Percentiles rank a stretch among this genome's conserved stretches.
phyloP scores from a whole-genome alignment of 305 asterid species.

The Fraxinus greggii region DNA sequence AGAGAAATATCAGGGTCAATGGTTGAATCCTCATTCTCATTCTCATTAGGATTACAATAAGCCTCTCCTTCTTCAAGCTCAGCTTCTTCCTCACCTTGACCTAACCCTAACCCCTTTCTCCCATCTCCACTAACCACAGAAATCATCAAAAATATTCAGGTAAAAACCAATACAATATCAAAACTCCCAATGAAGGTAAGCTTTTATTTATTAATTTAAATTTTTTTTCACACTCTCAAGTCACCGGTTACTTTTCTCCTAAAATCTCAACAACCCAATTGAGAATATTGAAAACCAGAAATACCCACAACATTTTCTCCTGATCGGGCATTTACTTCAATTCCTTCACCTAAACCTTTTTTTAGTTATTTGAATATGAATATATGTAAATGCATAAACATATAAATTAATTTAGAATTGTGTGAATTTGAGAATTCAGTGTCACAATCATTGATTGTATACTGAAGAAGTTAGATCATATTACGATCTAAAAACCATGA shows the following conservation, averaged over 20 bases:
- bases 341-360: background rate
- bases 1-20: slow-evolving; percentile 93
- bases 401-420: background rate
- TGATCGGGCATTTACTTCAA: background rate
- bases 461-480: background rate
- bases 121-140: slow-evolving; percentile 76
- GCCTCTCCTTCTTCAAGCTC: slow-evolving; percentile 99
- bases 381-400: background rate
- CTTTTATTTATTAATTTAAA: background rate
- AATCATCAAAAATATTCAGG: slow-evolving; percentile 46
- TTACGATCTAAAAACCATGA: background rate
- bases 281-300: slow-evolving; percentile 15
- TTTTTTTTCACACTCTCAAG: background rate
- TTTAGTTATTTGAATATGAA: background rate
- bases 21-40: slow-evolving; percentile 49
- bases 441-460: background rate
- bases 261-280: slow-evolving; percentile 29
- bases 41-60: slow-evolving; percentile 28
- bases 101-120: slow-evolving; percentile 64
- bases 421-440: background rate
- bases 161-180: slow-evolving; percentile 4
- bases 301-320: slow-evolving; percentile 1
- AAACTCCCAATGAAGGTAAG: slow-evolving; percentile 15
- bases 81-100: slow-evolving; percentile 58
- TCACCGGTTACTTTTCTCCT: slow-evolving; percentile 39